phyloP scores from a whole-genome alignment of 805 yeast genomes.

The Ogataea zsoltii region DNA sequence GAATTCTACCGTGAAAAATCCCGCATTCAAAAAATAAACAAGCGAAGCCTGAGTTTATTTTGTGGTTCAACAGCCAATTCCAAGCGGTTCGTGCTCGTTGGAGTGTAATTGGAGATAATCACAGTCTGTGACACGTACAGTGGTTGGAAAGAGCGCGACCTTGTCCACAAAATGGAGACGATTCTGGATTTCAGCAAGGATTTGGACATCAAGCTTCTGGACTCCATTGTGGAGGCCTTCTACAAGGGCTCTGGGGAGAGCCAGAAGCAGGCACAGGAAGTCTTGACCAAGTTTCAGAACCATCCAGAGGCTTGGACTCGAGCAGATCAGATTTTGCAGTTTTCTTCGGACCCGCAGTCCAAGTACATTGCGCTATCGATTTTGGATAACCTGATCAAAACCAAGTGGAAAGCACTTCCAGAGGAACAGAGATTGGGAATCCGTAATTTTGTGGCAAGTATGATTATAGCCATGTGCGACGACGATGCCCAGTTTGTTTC shows the following conservation, averaged over 20 bases:
- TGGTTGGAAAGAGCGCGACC: not conserved
- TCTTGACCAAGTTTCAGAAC: slow-evolving; percentile 82
- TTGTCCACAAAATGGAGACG: slow-evolving; percentile 61
- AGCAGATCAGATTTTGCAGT: slow-evolving; percentile 84
- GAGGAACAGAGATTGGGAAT: slow-evolving; percentile 88
- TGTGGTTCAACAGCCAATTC: too few species aligned
- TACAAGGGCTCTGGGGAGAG: slow-evolving; percentile 77
- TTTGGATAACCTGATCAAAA: slow-evolving; percentile 83
- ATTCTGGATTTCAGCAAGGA: slow-evolving; percentile 85
- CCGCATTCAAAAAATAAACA: not conserved
- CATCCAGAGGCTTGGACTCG: slow-evolving; percentile 95
- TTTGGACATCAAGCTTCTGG: slow-evolving; percentile 76
- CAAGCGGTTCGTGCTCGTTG: too few species aligned
- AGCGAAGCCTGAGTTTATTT: not conserved
- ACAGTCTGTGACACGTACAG: too few species aligned
- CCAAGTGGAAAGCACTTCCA: slow-evolving; percentile 93
- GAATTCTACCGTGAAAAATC: not conserved
- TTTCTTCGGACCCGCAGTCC: slow-evolving; percentile 76
- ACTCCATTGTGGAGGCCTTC: slow-evolving; percentile 81
- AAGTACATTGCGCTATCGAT: slow-evolving; percentile 91
- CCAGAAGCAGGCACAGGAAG: slow-evolving; percentile 69
- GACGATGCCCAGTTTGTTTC: slow-evolving; percentile 69
- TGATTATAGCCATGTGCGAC: slow-evolving; percentile 90
- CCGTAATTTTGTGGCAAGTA: slow-evolving; percentile 88
- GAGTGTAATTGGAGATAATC: too few species aligned